Evolutionary conservation across 2,329 filamentous ascomycete genomes (phyloP).

Genomic region (Ophiocordyceps polyrhachis-furcata): DNA sequence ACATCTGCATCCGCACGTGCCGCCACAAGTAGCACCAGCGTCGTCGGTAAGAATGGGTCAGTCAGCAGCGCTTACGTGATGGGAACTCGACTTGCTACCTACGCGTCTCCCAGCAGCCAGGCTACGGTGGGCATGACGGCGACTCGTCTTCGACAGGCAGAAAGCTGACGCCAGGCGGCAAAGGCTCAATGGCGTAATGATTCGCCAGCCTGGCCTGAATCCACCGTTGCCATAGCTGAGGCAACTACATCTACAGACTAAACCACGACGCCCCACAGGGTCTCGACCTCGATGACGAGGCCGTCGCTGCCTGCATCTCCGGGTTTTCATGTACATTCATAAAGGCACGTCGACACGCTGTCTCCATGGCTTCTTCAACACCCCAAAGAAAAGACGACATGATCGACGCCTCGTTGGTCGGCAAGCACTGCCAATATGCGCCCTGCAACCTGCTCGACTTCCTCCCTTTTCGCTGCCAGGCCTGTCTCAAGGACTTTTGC

Average conservation of each 20-base stretch:
- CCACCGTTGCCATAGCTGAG: not conserved
- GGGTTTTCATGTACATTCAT: conserved; percentile 5
- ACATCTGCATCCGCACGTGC: no score
- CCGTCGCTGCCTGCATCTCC: conserved; percentile 9
- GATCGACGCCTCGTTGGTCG: conserved; percentile 65
- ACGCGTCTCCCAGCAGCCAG: not conserved
- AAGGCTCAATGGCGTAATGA: not conserved
- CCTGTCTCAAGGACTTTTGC: conserved; percentile 70
- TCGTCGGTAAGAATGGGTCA: no score
- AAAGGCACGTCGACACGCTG: not conserved
- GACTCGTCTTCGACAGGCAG: not conserved
- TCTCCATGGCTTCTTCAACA: conserved; percentile 32
- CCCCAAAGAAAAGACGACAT: conserved; percentile 47
- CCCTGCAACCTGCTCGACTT: conserved; percentile 95
- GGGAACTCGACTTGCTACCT: not conserved
- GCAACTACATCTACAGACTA: not conserved
- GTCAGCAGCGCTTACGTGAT: not conserved
- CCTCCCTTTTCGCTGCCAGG: conserved; percentile 84
- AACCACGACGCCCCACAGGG: not conserved
- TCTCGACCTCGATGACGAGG: conserved; percentile 9
- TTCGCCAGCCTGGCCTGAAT: not conserved
- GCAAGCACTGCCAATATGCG: conserved; percentile 74
- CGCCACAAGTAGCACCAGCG: no score
- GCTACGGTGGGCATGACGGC: not conserved
- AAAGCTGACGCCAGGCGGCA: not conserved